Base-by-base conservation (phyloP, 805 yeast genomes). In the Lachancea fermentati region DNA sequence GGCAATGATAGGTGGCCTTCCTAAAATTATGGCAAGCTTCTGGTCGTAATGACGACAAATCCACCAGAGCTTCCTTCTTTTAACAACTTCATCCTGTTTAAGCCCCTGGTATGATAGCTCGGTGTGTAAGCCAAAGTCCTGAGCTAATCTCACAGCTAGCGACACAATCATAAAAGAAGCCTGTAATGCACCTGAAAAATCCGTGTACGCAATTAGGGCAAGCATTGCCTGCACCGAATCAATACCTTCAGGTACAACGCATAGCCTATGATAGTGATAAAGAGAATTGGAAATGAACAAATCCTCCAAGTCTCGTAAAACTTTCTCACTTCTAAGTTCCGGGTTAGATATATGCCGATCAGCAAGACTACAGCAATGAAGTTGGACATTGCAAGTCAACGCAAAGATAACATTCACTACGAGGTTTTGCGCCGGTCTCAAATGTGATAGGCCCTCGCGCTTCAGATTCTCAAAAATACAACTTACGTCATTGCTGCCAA, bases 121-220 rank as follows among this genome's bases (percentile, higher is more conserved):
- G 25, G 50, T 43, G 19, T 46, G 50, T 7, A 46, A 30, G 5
- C 50, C 50, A 24, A 44, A 22, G 30, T 46, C 44, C 30, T 46
- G 50, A 11, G 46, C 46, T n/a, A 46, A 37, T 32, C 50, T 42
- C n/a, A 44, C 34, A 13, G 47, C 47, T n/a, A 44, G 25, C 5
- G 50, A 40, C 16, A 44, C 44, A 40, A 46, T 44, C 31, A 46
- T 31, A 5, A 41, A 41, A 3, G 38, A 32, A 4, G 45, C 41
- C 4, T 44, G 39, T 9, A 41, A 33, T 14, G 43, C 31, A 1
- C 50, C 50, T 1, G 42, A 28, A 4, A 41, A 18, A 11, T 41
- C 41, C 1, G 41, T 24, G 36, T 36, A 46, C 3, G 36, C 32
- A 7, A 44, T 19, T 3, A 46, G 36, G 4, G 42, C 7, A 5